Percentiles rank a stretch among this genome's conserved stretches.
Conservation (phyloP, 192 early-diverging fungal genomes). For the Radiomyces spectabilis region DNA sequence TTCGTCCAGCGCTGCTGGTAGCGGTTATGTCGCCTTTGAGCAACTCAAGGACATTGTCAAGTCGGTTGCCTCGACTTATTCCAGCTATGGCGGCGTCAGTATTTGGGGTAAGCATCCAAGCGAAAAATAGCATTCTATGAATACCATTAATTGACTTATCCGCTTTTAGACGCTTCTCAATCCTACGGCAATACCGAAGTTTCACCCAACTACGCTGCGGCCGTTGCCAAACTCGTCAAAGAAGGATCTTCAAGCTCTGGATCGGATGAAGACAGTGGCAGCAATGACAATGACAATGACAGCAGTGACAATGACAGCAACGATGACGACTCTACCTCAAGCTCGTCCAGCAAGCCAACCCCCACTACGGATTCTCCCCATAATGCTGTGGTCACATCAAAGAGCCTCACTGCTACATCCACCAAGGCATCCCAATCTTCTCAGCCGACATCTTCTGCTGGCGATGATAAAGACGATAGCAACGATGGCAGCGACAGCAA, state of each 20-base stretch:
- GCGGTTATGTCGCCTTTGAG: constrained; percentile 43
- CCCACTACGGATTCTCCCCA: background rate
- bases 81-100: constrained; percentile 63
- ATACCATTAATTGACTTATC: too few species aligned
- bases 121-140: background rate
- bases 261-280: too few species aligned
- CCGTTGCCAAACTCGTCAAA: constrained; percentile 8
- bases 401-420: background rate
- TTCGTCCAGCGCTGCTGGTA: constrained; percentile 47
- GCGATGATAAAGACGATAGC: background rate
- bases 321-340: background rate
- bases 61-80: constrained; percentile 43
- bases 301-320: too few species aligned
- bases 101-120: constrained; percentile 51
- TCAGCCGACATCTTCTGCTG: background rate
- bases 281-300: too few species aligned
- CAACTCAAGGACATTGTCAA: constrained; percentile 29
- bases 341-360: background rate
- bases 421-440: background rate
- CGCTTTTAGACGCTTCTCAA: constrained; percentile 48
- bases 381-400: too few species aligned
- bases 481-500: background rate
- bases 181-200: constrained; percentile 42
- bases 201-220: constrained; percentile 17
- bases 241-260: background rate